These are phyloP conservation scores for Phytophthora cactorum DNA, from an alignment of 352 stramenopile genomes.

Conservation along the genomic window DNA sequence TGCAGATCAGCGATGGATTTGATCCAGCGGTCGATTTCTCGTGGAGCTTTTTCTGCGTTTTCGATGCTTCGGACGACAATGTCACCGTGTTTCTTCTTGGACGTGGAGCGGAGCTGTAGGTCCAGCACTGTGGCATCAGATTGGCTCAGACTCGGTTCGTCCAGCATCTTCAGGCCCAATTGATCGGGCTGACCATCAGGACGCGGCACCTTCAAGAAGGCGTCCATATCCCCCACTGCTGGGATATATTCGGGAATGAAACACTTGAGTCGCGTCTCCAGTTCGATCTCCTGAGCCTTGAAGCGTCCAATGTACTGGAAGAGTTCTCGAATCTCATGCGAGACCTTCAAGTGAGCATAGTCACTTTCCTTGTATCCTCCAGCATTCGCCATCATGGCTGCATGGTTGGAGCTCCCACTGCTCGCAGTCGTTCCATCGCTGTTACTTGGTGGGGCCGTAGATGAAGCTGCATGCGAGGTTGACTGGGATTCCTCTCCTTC, in stretches of 20 bases:
- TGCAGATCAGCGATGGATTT: constrained; percentile 95
- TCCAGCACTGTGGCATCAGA: constrained; percentile 96
- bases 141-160: constrained; percentile 93
- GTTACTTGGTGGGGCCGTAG: constrained; percentile 10
- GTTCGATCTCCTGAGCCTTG: constrained; percentile 95
- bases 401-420: constrained; percentile 40
- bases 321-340: constrained; percentile 89
- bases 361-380: constrained; percentile 90
- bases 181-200: constrained; percentile 90
- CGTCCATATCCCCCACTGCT: constrained; percentile 96
- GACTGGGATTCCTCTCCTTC: constrained; percentile 50
- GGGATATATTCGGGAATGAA: constrained; percentile 98
- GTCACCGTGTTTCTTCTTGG: constrained; percentile 94
- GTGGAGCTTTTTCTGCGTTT: constrained; percentile 92
- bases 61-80: constrained; percentile 94
- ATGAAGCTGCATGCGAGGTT: constrained; percentile 20
- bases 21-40: constrained; percentile 96
- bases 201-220: constrained; percentile 96
- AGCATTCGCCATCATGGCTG: constrained; percentile 71
- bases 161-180: constrained; percentile 93
- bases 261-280: constrained; percentile 95
- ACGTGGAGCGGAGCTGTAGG: constrained; percentile 93
- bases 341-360: constrained; percentile 90
- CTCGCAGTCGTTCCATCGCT: constrained; percentile 20
- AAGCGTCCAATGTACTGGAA: constrained; percentile 96